Base-by-base conservation (phyloP, 805 yeast species). In the Metschnikowia proteae region DNA sequence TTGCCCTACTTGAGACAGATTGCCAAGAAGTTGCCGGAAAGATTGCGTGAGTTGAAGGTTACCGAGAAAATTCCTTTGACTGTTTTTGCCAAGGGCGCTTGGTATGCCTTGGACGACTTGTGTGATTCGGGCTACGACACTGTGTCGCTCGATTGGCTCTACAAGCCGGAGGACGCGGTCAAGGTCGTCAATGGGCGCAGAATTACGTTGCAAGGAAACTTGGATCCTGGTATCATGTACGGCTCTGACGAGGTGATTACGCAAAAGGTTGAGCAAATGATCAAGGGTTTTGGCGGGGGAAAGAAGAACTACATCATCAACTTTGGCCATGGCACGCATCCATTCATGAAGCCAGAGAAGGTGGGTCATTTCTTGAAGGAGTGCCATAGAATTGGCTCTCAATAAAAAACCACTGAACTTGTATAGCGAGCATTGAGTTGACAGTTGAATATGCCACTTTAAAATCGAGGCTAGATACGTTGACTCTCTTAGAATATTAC, bases 241-340 rank as follows among this genome's bases (percentile, higher is more conserved):
- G 99, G 99, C 11, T 76, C 94, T 3, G 81, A 84, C 48, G 96
- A 87, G 65, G 75, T 78, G 31, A 94, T 94, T 58, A 74, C 92
- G 22, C 66, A 75, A 53, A 90, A 90, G 70, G 96, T 88, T 13
- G 87, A 87, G 69, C 77, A 76, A 55, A 94, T 94, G 99, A 85
- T 94, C 52, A 65, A 75, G 50, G 96, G 91, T 5, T 94, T 94
- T 64, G 94, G 94, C n/a, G 96, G 96, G 39, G 97, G 97, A 23
- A 89, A 89, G 67, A 82, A 87, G 62, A 79, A 85, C 61, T 94
- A 94, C 71, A 92, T 94, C 57, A 84, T 92, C 59, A 94, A 94
- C 73, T 87, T 94, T 62, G 99, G 99, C 41, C 99, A 94, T 60
- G 99, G 99, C 13, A 94, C 99, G 23, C 97, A 90, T 65, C 99